Base-by-base conservation (phyloP, 1,284 basidiomycete genomes). In the Sanghuangporus baumii region DNA sequence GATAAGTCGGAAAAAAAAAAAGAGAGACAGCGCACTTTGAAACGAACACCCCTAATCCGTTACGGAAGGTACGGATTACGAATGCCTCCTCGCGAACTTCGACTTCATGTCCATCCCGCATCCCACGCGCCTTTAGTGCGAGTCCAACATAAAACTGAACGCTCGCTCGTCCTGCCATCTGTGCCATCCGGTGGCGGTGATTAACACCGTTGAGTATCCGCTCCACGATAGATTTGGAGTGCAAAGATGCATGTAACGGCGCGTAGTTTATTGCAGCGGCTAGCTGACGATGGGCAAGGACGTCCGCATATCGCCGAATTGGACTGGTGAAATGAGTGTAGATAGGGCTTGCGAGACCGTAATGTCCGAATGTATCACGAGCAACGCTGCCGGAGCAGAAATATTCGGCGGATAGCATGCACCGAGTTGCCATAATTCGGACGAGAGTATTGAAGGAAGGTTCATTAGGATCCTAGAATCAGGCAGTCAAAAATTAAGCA, bases 281-380 rank as follows among this genome's bases (percentile, higher is more conserved):
- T 0, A 99, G 84, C 73, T 99, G 96, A 23, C 97, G 88, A 74
- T 99, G 97, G 0, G 87, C 96, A 23, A 99, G 82, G 2, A 99
- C 92, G 74, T 99, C 97, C 47, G 94, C 93, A 72, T 96, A 97
- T 65, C 95, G 86, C 65, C 94, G 82, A 68, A 97, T 97, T 0
- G 95, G 94, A 72, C 93, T 91, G 2, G 96, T 98, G 74, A 99
- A 99, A 74, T 99, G 97, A 0, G 97, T 99, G 75, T 99, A 99
- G 68, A 99, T 99, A 0, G 90, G 86, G 69, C 87, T 96, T 0
- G 97, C 97, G 18, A 99, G 84, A 60, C 97, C 97, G 73, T 99
- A 99, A 75, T 99, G 97, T 1, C 91, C 89, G 73, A 98, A 99
- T 0, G 93, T 90, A 69, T 98, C 95, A 63, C 90, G 86, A 0